Base-by-base conservation (phyloP, 192 early-diverging fungal species). In the Coemansia reversa region DNA sequence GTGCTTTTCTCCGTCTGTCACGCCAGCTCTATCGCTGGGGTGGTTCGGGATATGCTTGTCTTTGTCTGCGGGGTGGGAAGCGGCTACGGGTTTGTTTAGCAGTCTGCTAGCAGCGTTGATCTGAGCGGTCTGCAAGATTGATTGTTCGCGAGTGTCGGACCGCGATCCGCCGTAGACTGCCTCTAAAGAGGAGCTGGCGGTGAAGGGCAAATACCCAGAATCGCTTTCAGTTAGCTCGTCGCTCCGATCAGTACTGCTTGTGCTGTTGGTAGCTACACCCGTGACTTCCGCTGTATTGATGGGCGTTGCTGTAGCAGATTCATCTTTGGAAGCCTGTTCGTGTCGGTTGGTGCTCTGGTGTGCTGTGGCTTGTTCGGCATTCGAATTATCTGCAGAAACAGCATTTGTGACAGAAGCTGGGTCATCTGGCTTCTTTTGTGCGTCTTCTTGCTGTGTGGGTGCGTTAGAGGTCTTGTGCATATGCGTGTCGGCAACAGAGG, bases 131-230 rank as follows among this genome's bases (percentile, higher is more conserved):
- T 62, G 47, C 11, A 55, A 42, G 18, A 65, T 50, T 5, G 68
- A 63, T 8, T 63, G 23, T 22, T 62, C 69, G 1, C 59, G 52
- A 5, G 78, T 63, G 11, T 75, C 78, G 0, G 66, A 55, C 14
- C 69, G 62, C 24, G 78, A 75, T 28, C 78, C 78, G 30, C 78
- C 73, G 28, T 81, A 81, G 23, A 81, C 78, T 9, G 78, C 78
- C 49, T 81, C 78, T 3, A 81, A 32, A 2, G 78, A 81, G 23
- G 78, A 72, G 60, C 72, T 75, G 19, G 72, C 28, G 16, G 76
- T 67, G 45, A 67, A 62, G 4, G 69, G 63, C 22, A 29, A 19
- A n/a, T 42, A 39, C 24, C 33, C 66, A 45, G 52, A 62, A 47
- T 51, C 60, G 45, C 62, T 65, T n/a, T 70, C 68, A 7, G 53